Conservation (phyloP, 352 stramenopile species). For the Phytophthora macrochlamydospora region DNA sequence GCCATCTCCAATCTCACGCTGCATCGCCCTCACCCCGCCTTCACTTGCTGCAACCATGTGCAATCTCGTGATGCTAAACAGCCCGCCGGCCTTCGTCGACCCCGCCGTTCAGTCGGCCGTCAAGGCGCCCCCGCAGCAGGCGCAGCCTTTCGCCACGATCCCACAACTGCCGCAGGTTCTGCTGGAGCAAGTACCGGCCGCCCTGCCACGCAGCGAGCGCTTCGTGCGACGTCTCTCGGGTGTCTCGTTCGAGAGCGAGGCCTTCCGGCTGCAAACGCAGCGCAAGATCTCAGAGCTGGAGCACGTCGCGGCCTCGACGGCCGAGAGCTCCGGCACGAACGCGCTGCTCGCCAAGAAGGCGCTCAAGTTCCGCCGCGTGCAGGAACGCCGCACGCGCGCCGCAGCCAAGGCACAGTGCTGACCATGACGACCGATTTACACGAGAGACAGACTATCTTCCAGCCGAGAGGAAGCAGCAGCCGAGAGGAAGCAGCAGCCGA, state of each 20-base stretch:
- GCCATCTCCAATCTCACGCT: constrained; percentile 6
- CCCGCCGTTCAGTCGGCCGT: constrained; percentile 5
- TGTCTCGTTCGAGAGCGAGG: constrained; percentile 44
- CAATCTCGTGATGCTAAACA: constrained; percentile 19
- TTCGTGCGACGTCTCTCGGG: constrained; percentile 9
- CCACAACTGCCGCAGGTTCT: background rate
- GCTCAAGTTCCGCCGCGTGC: constrained; percentile 54
- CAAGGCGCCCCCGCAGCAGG: background rate
- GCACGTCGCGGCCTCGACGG: constrained; percentile 10
- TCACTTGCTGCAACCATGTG: constrained; percentile 11
- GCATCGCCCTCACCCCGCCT: background rate
- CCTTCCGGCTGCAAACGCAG: constrained; percentile 37
- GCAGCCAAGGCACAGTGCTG: constrained; percentile 5
- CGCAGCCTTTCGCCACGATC: background rate
- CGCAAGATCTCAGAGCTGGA: constrained; percentile 36
- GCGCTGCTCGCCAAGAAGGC: constrained; percentile 49
- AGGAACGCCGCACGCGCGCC: constrained; percentile 20
- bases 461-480: background rate
- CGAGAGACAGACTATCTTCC: no score
- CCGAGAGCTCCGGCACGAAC: constrained; percentile 27
- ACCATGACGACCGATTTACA: background rate
- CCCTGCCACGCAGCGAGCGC: constrained; percentile 1
- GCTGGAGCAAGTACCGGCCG: background rate
- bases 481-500: background rate
- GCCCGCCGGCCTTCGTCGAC: constrained; percentile 17